A percentile compares a stretch with the other conserved stretches of the same genome.
Conservation (phyloP, 208 protist species). For the Endotrypanum monterogeii region DNA sequence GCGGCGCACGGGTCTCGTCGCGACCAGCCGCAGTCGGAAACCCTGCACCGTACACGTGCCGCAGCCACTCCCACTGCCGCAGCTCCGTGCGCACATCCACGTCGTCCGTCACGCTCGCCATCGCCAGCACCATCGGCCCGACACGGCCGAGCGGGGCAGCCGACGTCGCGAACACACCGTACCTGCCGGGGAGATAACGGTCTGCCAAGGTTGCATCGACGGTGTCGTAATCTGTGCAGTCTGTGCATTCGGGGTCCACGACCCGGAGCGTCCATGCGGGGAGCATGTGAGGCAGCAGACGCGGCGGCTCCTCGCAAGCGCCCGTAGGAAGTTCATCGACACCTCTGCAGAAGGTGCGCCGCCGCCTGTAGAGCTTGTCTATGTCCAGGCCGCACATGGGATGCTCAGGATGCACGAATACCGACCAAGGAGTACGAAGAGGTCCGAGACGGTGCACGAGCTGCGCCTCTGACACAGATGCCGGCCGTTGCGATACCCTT, state of each 20-base stretch:
- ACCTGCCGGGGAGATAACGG: neutral
- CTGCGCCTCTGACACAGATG: neutral
- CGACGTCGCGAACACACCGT: neutral
- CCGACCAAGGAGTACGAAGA: neutral
- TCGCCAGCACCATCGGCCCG: conserved; percentile 34
- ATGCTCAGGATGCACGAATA: conserved; percentile 8
- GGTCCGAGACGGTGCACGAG: conserved; percentile 5
- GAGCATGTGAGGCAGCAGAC: neutral
- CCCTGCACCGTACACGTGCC: conserved; percentile 6
- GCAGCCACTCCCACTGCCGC: conserved; percentile 20
- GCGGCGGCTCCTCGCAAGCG: neutral
- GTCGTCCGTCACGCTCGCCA: conserved; percentile 34
- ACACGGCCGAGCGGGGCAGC: conserved; percentile 19
- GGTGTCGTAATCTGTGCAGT: neutral
- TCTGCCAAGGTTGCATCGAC: neutral
- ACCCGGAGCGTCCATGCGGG: conserved; percentile 11
- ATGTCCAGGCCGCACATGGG: neutral
- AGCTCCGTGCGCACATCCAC: conserved; percentile 10
- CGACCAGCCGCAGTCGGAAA: neutral
- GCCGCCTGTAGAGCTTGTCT: too few species aligned
- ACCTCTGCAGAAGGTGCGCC: neutral
- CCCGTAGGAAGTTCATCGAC: neutral
- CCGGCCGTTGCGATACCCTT: neutral
- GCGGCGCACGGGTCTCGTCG: neutral
- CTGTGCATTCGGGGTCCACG: neutral